Base-by-base conservation (phyloP, 1,139 yeast species). In the Groenewaldozyma sp. region DNA sequence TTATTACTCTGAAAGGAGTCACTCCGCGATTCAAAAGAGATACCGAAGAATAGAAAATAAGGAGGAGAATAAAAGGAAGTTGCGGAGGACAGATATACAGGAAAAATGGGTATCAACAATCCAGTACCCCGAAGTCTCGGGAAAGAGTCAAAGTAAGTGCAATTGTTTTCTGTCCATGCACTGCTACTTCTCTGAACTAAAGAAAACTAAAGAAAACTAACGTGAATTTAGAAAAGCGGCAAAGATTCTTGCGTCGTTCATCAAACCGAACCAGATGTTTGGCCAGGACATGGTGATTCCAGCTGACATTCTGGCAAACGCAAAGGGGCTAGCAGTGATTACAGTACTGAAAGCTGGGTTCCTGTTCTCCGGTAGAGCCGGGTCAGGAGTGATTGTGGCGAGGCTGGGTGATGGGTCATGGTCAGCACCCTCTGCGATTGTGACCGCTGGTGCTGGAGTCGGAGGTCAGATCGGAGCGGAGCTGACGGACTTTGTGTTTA, bases 381-480 rank as follows among this genome's bases (percentile, higher is more conserved):
- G 98, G 19, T 84, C 95, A 1, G 98, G 98, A 47, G 86, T 91
- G 27, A 82, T 91, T 47, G 93, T 91, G 22, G 95, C 97, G 4
- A 70, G 97, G 46, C 70, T 91, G 39, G 93, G 93, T 2, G 98
- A 91, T 62, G 97, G 97, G 1, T 64, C 60, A 4, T 91, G 98
- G 98, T 86, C 96, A n/a, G 93, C 97, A 1, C 98, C 98, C 1
- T 81, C 95, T 2, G 98, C 96, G 7, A 82, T 91, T 52, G 80
- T 78, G 37, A 83, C 96, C 20, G 97, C 95, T 1, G 98, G 98
- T 52, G 97, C 96, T 2, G 97, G 98, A 55, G 96, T 93, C 3
- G 98, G 98, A 43, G 98, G 98, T 32, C 94, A 87, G 65, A 76
- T 91, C 50, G 98, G 98, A 31, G 93, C 95, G 4, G 98, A 91